phyloP scores from a whole-genome alignment of 805 yeast species.

The Zygosaccharomyces bisporus region DNA sequence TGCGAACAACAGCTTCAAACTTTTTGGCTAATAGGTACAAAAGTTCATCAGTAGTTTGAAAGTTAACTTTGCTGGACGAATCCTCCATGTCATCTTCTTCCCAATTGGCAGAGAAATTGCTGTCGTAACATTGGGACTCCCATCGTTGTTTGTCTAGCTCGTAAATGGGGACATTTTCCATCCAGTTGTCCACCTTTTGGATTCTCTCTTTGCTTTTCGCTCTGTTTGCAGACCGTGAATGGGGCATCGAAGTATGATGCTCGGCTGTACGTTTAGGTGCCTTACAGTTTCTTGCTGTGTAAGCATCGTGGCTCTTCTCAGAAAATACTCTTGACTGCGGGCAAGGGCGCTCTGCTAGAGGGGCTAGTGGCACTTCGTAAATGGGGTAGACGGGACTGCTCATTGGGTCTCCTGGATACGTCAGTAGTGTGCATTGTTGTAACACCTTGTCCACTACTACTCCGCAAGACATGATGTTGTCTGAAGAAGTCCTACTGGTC shows the following conservation, averaged over 20 bases:
- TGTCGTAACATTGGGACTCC: slow-evolving; percentile 10
- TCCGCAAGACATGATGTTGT: not conserved
- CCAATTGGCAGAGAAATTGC: slow-evolving; percentile 10
- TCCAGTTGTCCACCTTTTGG: slow-evolving; percentile 1
- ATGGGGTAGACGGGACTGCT: slow-evolving; percentile 1
- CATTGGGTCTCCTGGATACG: slow-evolving; percentile 5
- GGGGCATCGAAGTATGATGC: not conserved
- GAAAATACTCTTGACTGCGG: not conserved
- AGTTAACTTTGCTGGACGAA: not conserved
- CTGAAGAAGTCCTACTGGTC: slow-evolving; percentile 1
- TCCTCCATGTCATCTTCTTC: slow-evolving; percentile 12
- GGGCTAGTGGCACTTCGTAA: slow-evolving; percentile 1
- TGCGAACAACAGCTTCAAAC: not conserved
- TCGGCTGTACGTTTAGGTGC: not conserved
- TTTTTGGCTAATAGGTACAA: not conserved
- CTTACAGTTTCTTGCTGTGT: not conserved
- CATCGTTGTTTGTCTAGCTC: slow-evolving; percentile 5
- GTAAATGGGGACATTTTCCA: slow-evolving; percentile 13
- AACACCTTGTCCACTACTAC: slow-evolving; percentile 3
- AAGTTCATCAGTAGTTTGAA: slow-evolving; percentile 1
- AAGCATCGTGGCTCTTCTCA: not conserved
- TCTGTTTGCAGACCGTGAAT: not conserved
- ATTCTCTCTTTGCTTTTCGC: not conserved
- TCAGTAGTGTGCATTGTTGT: slow-evolving; percentile 2
- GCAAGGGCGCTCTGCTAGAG: not conserved